Evolutionary conservation across 2,329 filamentous ascomycete species (phyloP).

Genomic region (Pestalotiopsis sp.): DNA sequence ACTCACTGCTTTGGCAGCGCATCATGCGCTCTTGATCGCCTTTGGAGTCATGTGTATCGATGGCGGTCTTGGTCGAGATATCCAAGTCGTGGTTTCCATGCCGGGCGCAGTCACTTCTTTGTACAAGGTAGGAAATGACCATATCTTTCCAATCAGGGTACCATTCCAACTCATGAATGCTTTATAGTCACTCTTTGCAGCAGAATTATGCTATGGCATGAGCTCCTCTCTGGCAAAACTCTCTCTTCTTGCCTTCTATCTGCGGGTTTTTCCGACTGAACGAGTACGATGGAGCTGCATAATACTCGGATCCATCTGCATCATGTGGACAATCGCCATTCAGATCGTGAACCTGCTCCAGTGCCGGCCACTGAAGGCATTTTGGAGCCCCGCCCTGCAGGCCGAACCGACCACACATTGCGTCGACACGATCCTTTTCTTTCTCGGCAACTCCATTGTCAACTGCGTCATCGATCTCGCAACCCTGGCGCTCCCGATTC

Average conservation of each 20-base stretch:
- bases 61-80: neutral
- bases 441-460: neutral
- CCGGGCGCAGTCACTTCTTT: neutral
- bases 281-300: constrained; percentile 8
- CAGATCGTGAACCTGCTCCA: neutral
- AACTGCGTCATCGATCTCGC: constrained; percentile 9
- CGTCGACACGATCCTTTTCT: neutral
- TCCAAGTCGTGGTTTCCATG: neutral
- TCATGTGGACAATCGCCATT: neutral
- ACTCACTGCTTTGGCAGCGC: neutral
- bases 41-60: neutral
- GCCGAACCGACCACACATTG: neutral
- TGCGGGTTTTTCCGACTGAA: constrained; percentile 17
- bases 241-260: constrained; percentile 14
- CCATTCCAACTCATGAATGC: neutral
- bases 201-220: constrained; percentile 5
- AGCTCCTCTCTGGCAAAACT: constrained; percentile 18
- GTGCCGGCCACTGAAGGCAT: neutral
- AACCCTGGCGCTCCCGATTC: constrained; percentile 16
- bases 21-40: neutral
- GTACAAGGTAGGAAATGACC: neutral
- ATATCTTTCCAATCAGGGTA: neutral
- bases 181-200: constrained; percentile 27
- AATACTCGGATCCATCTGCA: constrained; percentile 7
- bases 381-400: neutral